A percentile compares a stretch with the other conserved stretches of the same genome.
These are phyloP conservation scores for Pythium vanterpoolii DNA, from an alignment of 352 stramenopile genomes.

Conservation along the genomic window DNA sequence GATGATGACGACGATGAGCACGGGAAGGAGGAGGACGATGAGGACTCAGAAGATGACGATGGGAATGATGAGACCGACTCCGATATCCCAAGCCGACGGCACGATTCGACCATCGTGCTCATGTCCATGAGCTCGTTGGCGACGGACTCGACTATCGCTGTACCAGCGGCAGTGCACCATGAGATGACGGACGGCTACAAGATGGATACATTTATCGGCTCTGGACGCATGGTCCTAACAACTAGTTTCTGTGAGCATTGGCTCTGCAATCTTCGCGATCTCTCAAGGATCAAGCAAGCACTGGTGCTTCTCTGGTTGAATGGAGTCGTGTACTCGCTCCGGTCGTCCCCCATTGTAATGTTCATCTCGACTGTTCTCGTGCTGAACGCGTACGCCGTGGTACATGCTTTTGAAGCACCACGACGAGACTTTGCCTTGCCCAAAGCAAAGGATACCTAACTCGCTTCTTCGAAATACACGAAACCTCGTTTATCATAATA, in stretches of 20 bases:
- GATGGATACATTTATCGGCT: neutral
- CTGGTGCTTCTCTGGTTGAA: conserved; percentile 16
- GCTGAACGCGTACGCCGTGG: conserved; percentile 6
- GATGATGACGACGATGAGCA: conserved; percentile 35
- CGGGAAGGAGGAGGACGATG: conserved; percentile 33
- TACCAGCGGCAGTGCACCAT: neutral
- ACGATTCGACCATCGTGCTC: neutral
- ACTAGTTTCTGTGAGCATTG: conserved; percentile 9
- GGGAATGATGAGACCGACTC: conserved; percentile 16
- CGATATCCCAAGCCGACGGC: neutral
- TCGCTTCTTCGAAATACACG: neutral
- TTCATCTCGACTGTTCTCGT: neutral
- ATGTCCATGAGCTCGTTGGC: neutral
- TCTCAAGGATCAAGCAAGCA: conserved; percentile 1
- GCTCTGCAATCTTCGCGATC: neutral
- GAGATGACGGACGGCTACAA: neutral
- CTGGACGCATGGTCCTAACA: neutral
- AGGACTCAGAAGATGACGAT: conserved; percentile 38
- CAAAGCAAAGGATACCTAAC: neutral
- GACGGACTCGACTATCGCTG: neutral
- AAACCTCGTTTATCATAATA: neutral
- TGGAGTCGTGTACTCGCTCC: conserved; percentile 8
- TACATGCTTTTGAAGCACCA: conserved; percentile 8
- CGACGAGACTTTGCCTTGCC: neutral
- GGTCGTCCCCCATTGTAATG: neutral